phyloP scores from a whole-genome alignment of 1,284 basidiomycete genomes.

The Porodaedalea pini region DNA sequence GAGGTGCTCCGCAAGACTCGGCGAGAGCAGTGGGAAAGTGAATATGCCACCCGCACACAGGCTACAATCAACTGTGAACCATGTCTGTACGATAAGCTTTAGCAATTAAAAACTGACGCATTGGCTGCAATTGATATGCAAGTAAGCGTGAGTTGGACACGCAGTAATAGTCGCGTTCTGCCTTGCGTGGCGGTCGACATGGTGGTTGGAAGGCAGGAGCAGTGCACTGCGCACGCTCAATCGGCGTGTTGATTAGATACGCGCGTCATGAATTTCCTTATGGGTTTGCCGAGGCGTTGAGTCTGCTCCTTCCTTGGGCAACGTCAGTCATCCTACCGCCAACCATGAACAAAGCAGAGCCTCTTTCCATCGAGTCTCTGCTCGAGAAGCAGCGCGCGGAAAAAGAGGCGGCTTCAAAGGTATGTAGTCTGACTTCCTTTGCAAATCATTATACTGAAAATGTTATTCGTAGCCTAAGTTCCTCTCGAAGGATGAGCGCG shows the following conservation, averaged over 20 bases:
- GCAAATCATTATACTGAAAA: conserved; percentile 9
- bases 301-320: not conserved
- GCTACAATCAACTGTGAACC: conserved; percentile 33
- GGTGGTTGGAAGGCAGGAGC: conserved; percentile 10
- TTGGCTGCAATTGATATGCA: conserved; percentile 59
- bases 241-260: not conserved
- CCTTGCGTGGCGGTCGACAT: not conserved
- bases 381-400: conserved; percentile 84
- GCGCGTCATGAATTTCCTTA: not conserved
- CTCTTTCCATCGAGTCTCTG: conserved; percentile 80
- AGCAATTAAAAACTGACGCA: conserved; percentile 45
- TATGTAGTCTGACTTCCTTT: conserved; percentile 32
- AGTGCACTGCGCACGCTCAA: no score
- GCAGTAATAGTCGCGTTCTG: conserved; percentile 1
- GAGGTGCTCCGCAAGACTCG: conserved; percentile 51
- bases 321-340: not conserved
- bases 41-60: conserved; percentile 72
- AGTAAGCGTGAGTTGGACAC: conserved; percentile 32
- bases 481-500: conserved; percentile 83
- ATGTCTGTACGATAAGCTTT: not conserved
- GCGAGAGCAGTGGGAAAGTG: conserved; percentile 69
- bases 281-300: not conserved
- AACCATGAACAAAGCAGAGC: conserved; percentile 48
- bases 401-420: conserved; percentile 86
- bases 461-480: conserved; percentile 70